These are phyloP conservation scores for Corylus heterophylla DNA, from an alignment of 306 rosid species.

Conservation along the genomic window DNA sequence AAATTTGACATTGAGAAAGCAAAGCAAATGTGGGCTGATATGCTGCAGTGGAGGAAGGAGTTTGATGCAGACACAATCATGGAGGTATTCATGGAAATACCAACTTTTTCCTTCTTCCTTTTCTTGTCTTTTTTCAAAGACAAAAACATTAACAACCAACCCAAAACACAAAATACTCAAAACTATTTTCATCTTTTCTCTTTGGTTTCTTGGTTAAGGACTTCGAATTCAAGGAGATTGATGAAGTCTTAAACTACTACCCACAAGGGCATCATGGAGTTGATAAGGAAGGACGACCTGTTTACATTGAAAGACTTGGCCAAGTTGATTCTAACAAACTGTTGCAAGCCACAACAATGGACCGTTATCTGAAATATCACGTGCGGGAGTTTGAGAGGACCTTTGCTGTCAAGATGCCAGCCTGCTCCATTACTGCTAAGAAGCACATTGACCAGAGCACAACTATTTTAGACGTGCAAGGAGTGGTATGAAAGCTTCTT, in stretches of 20 bases:
- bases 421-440: slow-evolving; percentile 86
- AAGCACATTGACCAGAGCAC: slow-evolving; percentile 94
- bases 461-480: slow-evolving; percentile 93
- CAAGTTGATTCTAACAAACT: slow-evolving; percentile 78
- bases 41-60: slow-evolving; percentile 92
- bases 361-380: slow-evolving; percentile 80
- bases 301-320: slow-evolving; percentile 89
- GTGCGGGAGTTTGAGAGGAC: slow-evolving; percentile 90
- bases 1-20: slow-evolving; percentile 80
- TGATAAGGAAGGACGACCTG: slow-evolving; percentile 86
- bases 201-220: slow-evolving; percentile 47
- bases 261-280: slow-evolving; percentile 97
- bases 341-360: slow-evolving; percentile 87
- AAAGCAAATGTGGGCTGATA: slow-evolving; percentile 96
- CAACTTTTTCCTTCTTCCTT: too few relatives aligned
- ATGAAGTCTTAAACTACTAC: slow-evolving; percentile 82
- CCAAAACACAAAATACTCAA: too few relatives aligned
- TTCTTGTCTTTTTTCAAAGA: too few relatives aligned
- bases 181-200: not conserved
- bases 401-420: slow-evolving; percentile 68
- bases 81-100: slow-evolving; percentile 56
- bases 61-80: slow-evolving; percentile 80
- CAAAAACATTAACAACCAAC: too few relatives aligned
- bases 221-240: slow-evolving; percentile 76
- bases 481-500: slow-evolving; percentile 60